Conservation (phyloP, 139 green algal genomes). For the Pseudopediastrum boryanum region DNA sequence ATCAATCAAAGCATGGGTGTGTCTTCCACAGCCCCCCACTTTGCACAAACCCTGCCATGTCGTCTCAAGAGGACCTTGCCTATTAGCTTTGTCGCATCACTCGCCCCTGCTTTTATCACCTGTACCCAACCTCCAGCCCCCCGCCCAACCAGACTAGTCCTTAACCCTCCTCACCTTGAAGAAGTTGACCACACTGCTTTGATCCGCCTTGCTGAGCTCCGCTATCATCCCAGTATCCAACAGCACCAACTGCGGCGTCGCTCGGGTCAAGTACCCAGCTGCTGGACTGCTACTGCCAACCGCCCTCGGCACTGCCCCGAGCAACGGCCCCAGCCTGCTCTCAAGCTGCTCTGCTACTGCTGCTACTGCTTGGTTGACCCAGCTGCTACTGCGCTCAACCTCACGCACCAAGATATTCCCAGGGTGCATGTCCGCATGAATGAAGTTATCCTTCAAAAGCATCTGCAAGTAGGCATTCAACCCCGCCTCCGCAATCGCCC, state of each 20-base stretch:
- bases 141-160: no score
- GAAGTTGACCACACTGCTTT: conserved; percentile 66
- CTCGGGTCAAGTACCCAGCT: background rate
- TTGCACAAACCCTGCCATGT: no score
- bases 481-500: conserved; percentile 56
- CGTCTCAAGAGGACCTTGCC: no score
- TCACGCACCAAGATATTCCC: conserved; percentile 91
- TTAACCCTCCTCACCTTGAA: conserved; percentile 59
- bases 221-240: conserved; percentile 84
- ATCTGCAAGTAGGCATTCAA: conserved; percentile 79
- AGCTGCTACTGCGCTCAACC: conserved; percentile 29
- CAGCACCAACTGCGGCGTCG: conserved; percentile 60
- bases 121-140: no score
- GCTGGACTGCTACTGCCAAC: no score
- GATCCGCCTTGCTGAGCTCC: conserved; percentile 63
- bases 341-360: conserved; percentile 34
- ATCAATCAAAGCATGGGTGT: no score
- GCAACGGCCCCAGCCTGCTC: conserved; percentile 21
- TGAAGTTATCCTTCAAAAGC: conserved; percentile 89
- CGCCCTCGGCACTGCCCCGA: conserved; percentile 21
- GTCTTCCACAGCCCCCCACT: no score
- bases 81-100: no score
- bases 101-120: no score
- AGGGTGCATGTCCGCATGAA: conserved; percentile 88
- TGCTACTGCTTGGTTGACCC: conserved; percentile 30